These are phyloP conservation scores for grape (Vitis vinifera) DNA, from an alignment of 164 flowering plant species.

Conservation along the genomic window ASM3070453v1 NC_081823.1:26590501-26591000, in stretches of 20 bases:
- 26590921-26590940: neutral
- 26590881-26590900: constrained; percentile 1
- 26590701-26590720: no score
- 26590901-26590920: constrained; percentile 10
- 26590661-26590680: neutral
- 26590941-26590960: constrained; percentile 18
- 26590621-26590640: neutral
- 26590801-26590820: constrained; percentile 37
- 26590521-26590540: constrained; percentile 23
- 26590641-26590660: neutral
- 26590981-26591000: constrained; percentile 21
- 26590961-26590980: neutral
- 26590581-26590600: constrained; percentile 6
- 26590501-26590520: constrained; percentile 8
- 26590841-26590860: constrained; percentile 48
- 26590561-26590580: constrained; percentile 6
- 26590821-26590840: constrained; percentile 62
- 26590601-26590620: neutral
- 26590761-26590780: no score
- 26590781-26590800: neutral
- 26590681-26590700: no score
- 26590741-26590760: no score
- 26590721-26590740: no score
- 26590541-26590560: constrained; percentile 23
- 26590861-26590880: constrained; percentile 15